phyloP scores from a whole-genome alignment of 805 yeast species.

The Candida sithepensis region DNA sequence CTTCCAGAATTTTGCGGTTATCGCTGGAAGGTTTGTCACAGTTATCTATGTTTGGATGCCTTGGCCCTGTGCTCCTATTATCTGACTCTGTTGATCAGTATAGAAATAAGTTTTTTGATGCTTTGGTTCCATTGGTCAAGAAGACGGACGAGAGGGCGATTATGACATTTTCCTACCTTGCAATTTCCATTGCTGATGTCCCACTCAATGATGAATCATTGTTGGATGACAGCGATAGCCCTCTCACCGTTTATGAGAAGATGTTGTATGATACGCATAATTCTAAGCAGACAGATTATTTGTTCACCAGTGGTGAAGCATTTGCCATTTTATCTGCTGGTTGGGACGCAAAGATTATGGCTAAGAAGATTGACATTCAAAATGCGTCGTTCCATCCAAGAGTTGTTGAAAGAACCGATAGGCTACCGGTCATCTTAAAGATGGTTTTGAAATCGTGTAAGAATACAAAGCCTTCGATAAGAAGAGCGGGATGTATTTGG shows the following conservation, averaged over 20 bases:
- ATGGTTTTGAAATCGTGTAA: slow-evolving; percentile 50
- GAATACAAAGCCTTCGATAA: slow-evolving; percentile 66
- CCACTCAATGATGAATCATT: slow-evolving; percentile 14
- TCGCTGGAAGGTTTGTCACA: slow-evolving; percentile 42
- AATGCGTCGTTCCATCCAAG: slow-evolving; percentile 21
- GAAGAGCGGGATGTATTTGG: slow-evolving; percentile 84
- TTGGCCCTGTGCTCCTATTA: slow-evolving; percentile 33
- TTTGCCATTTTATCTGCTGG: slow-evolving; percentile 68
- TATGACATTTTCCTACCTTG: slow-evolving; percentile 51
- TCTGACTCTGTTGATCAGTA: slow-evolving; percentile 20
- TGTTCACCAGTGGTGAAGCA: slow-evolving; percentile 84
- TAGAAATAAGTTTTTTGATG: slow-evolving; percentile 25
- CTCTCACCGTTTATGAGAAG: slow-evolving; percentile 34
- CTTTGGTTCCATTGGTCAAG: slow-evolving; percentile 40
- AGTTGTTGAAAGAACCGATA: slow-evolving; percentile 2
- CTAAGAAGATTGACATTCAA: slow-evolving; percentile 52
- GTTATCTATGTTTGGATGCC: slow-evolving; percentile 41
- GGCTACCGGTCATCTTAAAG: slow-evolving; percentile 37
- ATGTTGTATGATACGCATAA: slow-evolving; percentile 53
- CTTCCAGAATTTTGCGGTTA: slow-evolving; percentile 20
- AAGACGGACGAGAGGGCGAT: slow-evolving; percentile 59
- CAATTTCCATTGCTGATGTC: slow-evolving; percentile 32
- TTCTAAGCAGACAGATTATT: slow-evolving; percentile 70
- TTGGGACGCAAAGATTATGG: slow-evolving; percentile 61
- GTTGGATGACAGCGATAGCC: slow-evolving; percentile 18